These are phyloP conservation scores for Penicillium sumatraense DNA, from an alignment of 2,329 filamentous ascomycete species.

Conservation along the genomic window DNA sequence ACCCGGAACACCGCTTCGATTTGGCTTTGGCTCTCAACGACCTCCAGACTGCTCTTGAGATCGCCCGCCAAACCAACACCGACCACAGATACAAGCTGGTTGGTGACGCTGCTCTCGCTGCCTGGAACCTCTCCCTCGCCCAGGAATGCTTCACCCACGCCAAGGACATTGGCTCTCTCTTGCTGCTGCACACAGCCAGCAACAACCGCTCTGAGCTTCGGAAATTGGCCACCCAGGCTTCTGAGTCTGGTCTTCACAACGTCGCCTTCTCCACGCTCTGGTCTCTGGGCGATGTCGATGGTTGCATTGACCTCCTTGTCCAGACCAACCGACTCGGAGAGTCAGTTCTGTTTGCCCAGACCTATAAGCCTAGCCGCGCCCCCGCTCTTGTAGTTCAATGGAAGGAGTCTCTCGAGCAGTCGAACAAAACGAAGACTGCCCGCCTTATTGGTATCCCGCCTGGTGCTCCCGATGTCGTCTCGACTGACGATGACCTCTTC, in stretches of 20 bases:
- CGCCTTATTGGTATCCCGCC: constrained; percentile 82
- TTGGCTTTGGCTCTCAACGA: constrained; percentile 82
- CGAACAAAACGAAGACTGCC: constrained; percentile 81
- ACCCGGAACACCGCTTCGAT: constrained; percentile 95
- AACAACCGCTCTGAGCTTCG: constrained; percentile 75
- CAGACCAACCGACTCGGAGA: constrained; percentile 82
- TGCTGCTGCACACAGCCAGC: constrained; percentile 87
- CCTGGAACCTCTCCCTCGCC: constrained; percentile 85
- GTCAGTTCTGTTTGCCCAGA: constrained; percentile 89
- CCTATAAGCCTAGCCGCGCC: constrained; percentile 84
- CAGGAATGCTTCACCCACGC: constrained; percentile 92
- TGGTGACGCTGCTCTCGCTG: constrained; percentile 83
- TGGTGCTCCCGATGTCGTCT: constrained; percentile 62
- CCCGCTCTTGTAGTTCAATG: constrained; percentile 71
- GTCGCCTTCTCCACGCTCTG: constrained; percentile 90
- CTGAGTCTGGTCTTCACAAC: constrained; percentile 80
- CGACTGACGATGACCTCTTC: constrained; percentile 77
- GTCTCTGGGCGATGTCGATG: constrained; percentile 81
- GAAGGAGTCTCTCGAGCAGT: constrained; percentile 83
- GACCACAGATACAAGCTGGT: constrained; percentile 99
- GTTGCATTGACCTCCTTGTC: constrained; percentile 77
- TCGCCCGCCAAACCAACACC: constrained; percentile 80
- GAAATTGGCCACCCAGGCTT: constrained; percentile 74
- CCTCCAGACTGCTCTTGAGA: constrained; percentile 80
- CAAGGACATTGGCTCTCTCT: constrained; percentile 84